Percentiles rank a stretch among this genome's conserved stretches.
These are phyloP conservation scores for Phytophthora macrochlamydospora DNA, from an alignment of 352 stramenopile species.

Conservation along the genomic window DNA sequence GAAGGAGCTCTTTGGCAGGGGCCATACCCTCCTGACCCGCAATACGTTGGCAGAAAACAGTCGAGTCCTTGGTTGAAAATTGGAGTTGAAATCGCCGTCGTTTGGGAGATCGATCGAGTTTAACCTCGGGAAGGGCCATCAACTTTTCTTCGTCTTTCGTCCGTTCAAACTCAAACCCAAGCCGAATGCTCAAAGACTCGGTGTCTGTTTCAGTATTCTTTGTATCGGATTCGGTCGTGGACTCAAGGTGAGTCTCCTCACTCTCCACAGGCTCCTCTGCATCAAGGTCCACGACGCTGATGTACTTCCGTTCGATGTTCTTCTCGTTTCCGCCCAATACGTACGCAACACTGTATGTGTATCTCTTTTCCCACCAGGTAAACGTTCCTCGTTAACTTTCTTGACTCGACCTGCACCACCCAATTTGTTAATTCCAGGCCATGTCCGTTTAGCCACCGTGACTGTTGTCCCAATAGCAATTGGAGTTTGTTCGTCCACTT, in stretches of 20 bases:
- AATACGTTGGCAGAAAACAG: conserved; percentile 46
- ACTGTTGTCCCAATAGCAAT: conserved; percentile 67
- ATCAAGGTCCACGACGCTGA: conserved; percentile 63
- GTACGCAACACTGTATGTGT: conserved; percentile 77
- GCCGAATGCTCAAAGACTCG: conserved; percentile 21
- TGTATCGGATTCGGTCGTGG: conserved; percentile 13
- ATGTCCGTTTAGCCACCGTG: conserved; percentile 80
- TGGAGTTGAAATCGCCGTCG: conserved; percentile 43
- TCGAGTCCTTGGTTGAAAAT: conserved; percentile 48
- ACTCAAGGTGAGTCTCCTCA: conserved; percentile 11
- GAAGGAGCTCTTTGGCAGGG: conserved; percentile 43
- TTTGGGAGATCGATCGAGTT: conserved; percentile 13
- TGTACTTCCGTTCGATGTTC: conserved; percentile 82
- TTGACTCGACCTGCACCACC: conserved; percentile 73
- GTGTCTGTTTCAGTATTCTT: conserved; percentile 17
- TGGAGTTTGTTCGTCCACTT: conserved; percentile 51
- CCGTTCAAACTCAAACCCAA: conserved; percentile 29
- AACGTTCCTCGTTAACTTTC: conserved; percentile 54
- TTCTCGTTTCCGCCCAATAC: conserved; percentile 78
- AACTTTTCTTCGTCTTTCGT: conserved; percentile 29
- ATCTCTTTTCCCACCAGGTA: conserved; percentile 45
- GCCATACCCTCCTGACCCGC: neutral
- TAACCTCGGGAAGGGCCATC: conserved; percentile 22
- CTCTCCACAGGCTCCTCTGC: conserved; percentile 37
- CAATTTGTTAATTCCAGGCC: conserved; percentile 89